Evolutionary conservation across 257 asterid species (phyloP).

Genomic region (Solanum boliviense): DNA sequence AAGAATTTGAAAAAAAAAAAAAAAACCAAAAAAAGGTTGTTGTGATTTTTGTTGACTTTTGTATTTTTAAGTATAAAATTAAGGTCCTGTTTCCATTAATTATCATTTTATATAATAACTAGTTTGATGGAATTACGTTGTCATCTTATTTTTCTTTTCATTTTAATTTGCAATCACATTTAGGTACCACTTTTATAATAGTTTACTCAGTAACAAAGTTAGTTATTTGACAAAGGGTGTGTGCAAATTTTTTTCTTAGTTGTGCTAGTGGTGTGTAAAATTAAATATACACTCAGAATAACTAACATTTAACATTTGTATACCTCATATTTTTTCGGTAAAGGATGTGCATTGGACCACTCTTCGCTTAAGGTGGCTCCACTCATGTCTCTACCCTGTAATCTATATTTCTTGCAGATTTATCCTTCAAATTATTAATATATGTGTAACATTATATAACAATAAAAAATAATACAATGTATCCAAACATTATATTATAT

Average conservation of each 20-base stretch:
- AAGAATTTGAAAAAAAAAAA: too few relatives aligned
- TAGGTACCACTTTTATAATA: neutral
- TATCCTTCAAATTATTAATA: too few relatives aligned
- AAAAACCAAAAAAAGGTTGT: too few relatives aligned
- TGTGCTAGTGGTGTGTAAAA: neutral
- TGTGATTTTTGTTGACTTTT: too few relatives aligned
- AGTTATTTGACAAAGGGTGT: neutral
- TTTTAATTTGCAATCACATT: neutral
- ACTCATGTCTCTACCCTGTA: neutral
- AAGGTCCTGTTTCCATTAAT: neutral
- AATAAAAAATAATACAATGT: neutral
- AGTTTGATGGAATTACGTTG: neutral
- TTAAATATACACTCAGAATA: too few relatives aligned
- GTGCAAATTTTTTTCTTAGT: too few relatives aligned
- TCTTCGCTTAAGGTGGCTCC: neutral
- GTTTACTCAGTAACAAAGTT: neutral
- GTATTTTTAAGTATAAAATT: too few relatives aligned
- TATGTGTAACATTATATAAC: too few relatives aligned
- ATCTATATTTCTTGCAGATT: neutral
- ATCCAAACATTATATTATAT: neutral
- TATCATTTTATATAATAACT: neutral
- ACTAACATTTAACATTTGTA: too few relatives aligned
- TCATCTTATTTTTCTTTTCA: neutral
- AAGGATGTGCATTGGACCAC: neutral
- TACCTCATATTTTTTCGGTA: neutral